These are phyloP conservation scores for Mimosa pudica DNA, from an alignment of 306 rosid genomes.

Conservation along the genomic window DNA sequence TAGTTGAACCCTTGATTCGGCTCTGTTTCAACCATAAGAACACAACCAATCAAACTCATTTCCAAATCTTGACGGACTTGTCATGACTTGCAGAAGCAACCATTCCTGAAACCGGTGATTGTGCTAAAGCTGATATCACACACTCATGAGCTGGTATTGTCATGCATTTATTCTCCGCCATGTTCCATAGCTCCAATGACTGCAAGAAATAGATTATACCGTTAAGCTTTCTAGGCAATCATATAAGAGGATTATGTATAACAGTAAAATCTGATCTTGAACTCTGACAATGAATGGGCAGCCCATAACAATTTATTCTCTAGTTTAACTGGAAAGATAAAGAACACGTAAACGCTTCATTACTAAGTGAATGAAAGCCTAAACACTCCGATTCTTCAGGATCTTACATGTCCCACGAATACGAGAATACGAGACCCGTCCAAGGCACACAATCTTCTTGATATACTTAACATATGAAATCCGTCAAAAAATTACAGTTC, in stretches of 20 bases:
- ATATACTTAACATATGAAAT: not conserved
- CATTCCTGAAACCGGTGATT: constrained; percentile 76
- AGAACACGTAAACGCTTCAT: not conserved
- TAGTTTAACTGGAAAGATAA: not conserved
- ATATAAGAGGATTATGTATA: not conserved
- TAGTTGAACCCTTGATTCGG: constrained; percentile 35
- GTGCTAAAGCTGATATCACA: constrained; percentile 80
- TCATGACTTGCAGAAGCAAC: constrained; percentile 93
- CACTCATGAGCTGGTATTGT: constrained; percentile 76
- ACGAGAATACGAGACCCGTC: not conserved
- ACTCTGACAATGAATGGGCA: not conserved
- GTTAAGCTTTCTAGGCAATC: constrained; percentile 13
- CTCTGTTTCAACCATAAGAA: constrained; percentile 32
- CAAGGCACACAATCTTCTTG: not conserved
- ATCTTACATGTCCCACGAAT: not conserved
- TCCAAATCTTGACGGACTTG: constrained; percentile 90
- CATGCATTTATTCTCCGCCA: constrained; percentile 81
- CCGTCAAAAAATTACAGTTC: not conserved
- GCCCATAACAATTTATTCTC: not conserved
- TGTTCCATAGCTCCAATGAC: constrained; percentile 90
- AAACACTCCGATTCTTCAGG: constrained; percentile 7
- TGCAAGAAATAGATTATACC: constrained; percentile 47
- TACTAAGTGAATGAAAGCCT: not conserved
- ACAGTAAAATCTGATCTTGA: not conserved
- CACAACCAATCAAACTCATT: constrained; percentile 39